Base-by-base conservation (phyloP, 441 rosid species). In the Aquilaria agallochum region DNA sequence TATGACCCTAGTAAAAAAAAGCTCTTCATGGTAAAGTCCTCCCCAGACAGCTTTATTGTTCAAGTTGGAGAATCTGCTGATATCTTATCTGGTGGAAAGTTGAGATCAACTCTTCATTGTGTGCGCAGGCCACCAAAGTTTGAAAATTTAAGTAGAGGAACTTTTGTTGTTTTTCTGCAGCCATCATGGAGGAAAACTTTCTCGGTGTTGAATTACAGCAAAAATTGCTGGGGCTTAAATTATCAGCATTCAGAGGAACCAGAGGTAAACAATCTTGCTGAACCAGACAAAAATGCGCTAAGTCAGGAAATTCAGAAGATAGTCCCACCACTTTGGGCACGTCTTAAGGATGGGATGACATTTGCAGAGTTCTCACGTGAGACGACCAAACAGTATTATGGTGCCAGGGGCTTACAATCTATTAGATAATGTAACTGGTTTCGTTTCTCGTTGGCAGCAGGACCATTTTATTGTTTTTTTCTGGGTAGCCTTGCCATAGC, bases 31-130 rank as follows among this genome's bases (percentile, higher is more conserved):
- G 96, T 86, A 51, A 84, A 84, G 80, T 66, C 91, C 62, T 82
- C 86, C 61, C 77, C 83, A 7, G 92, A 83, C 70, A 89, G 88
- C 76, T 80, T 89, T 76, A 67, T 91, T 14, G 74, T 91, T 72
- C 97, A 94, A 77, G 92, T 87, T 60, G 97, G 97, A 55, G 96
- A 89, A 76, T 84, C 90, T 13, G 96, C 95, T 47, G 88, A 86
- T 75, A 82, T 95, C 63, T 65, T 91, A 71, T 86, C 97, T 0
- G 72, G 74, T 50, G 92, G 97, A 70, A 86, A 75, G 81, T 86
- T 91, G 50, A 55, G 77, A 6, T 83, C 97, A 14, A 89, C 92
- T 47, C 96, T 91, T 67, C 97, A 94, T 61, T 80, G 86, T 71
- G 95, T 95, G 0, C 55, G 78, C 74, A 85, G 89, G 67, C 94